Conservation (phyloP, 1,284 basidiomycete species). For the Fomitopsis palustris region DNA sequence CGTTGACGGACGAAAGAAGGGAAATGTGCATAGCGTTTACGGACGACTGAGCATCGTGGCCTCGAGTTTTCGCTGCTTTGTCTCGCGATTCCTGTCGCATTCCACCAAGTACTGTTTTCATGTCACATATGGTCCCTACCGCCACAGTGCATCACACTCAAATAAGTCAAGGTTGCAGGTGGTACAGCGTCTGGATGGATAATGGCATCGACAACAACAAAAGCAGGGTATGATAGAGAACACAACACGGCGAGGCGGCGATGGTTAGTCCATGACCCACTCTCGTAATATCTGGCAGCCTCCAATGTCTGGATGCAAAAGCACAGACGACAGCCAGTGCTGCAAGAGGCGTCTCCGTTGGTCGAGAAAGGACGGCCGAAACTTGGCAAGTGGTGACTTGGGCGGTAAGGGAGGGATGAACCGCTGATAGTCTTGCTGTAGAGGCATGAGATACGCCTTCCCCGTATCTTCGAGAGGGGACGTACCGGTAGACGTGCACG, state of each 20-base stretch:
- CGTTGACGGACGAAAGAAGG: no score
- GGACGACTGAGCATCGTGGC: no score
- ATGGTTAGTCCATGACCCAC: slow-evolving; percentile 57
- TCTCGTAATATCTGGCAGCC: slow-evolving; percentile 53
- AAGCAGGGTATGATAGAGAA: neutral
- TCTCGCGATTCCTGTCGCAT: no score
- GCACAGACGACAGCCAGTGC: slow-evolving; percentile 62
- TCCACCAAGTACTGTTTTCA: no score
- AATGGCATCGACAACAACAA: neutral
- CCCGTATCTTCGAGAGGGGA: neutral
- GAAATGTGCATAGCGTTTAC: no score
- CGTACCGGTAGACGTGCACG: slow-evolving; percentile 51
- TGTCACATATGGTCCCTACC: no score
- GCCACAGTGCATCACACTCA: no score
- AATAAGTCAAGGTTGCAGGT: no score
- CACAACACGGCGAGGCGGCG: neutral
- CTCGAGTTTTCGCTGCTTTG: no score
- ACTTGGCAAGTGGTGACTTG: slow-evolving; percentile 65
- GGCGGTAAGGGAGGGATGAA: slow-evolving; percentile 65
- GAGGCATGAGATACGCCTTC: neutral
- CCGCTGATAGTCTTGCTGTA: slow-evolving; percentile 38
- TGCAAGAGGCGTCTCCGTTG: slow-evolving; percentile 61
- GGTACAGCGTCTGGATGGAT: neutral
- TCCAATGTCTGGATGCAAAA: slow-evolving; percentile 73
- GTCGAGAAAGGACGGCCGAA: slow-evolving; percentile 67